phyloP scores from a whole-genome alignment of 2,329 filamentous ascomycete genomes.

The Didymella pomorum region DNA sequence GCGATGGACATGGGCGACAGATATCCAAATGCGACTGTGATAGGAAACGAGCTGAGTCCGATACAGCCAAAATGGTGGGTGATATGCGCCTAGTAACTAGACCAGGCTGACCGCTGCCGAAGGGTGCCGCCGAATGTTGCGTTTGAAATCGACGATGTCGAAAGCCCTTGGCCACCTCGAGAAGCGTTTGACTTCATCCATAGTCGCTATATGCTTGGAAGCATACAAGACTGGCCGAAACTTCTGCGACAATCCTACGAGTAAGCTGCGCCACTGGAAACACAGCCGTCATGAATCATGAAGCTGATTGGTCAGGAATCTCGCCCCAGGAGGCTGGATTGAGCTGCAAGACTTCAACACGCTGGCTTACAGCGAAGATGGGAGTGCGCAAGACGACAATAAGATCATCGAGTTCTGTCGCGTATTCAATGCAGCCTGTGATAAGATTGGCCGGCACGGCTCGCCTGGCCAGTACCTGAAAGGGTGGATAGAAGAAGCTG shows the following conservation, averaged over 20 bases:
- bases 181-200: slow-evolving; percentile 56
- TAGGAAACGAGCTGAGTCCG: slow-evolving; percentile 58
- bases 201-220: slow-evolving; percentile 55
- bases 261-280: slow-evolving; percentile 2
- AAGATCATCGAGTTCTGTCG: slow-evolving; percentile 17
- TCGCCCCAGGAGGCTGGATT: slow-evolving; percentile 58
- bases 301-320: slow-evolving; percentile 35
- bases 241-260: slow-evolving; percentile 59
- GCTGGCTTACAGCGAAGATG: slow-evolving; percentile 50
- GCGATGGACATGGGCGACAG: slow-evolving; percentile 45
- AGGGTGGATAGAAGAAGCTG: slow-evolving; percentile 51
- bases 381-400: slow-evolving; percentile 14
- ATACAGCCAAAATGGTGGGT: slow-evolving; percentile 56
- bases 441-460: slow-evolving; percentile 21
- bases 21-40: slow-evolving; percentile 40
- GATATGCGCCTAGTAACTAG: not conserved
- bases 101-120: not conserved
- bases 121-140: slow-evolving; percentile 56
- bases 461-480: slow-evolving; percentile 44
- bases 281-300: not conserved
- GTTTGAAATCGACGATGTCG: slow-evolving; percentile 59
- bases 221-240: slow-evolving; percentile 57
- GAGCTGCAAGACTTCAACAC: slow-evolving; percentile 59
- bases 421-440: slow-evolving; percentile 11
- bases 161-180: slow-evolving; percentile 51